Percentiles rank a stretch among this genome's conserved stretches.
phyloP scores from a whole-genome alignment of 2,329 filamentous ascomycete genomes.

The Aspergillus intermedius region DNA sequence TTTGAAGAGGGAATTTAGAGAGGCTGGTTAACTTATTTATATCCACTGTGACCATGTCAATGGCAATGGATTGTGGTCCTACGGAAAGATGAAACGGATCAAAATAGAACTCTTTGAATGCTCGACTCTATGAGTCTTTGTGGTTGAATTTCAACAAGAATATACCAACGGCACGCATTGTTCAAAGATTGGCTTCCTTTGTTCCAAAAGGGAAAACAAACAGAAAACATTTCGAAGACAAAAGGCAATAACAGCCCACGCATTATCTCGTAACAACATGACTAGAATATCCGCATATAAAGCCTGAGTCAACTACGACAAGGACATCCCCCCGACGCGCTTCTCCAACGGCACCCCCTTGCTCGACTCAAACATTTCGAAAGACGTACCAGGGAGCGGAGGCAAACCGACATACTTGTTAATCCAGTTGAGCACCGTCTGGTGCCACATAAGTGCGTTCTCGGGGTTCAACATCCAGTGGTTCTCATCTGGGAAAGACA shows the following conservation, averaged over 20 bases:
- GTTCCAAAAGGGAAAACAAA: neutral
- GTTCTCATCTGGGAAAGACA: constrained; percentile 75
- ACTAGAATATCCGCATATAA: neutral
- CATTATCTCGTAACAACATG: neutral
- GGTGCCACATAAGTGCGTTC: constrained; percentile 86
- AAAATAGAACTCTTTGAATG: constrained; percentile 4
- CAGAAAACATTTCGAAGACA: neutral
- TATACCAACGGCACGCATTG: neutral
- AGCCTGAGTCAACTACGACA: neutral
- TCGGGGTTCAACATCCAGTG: constrained; percentile 87
- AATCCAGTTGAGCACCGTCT: constrained; percentile 73
- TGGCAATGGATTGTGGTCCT: constrained; percentile 1
- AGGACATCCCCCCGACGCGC: constrained; percentile 8
- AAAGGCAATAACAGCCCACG: neutral
- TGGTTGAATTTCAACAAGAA: too few relatives aligned
- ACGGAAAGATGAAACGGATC: constrained; percentile 1
- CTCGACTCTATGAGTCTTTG: neutral
- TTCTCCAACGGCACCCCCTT: constrained; percentile 6
- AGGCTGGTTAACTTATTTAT: neutral
- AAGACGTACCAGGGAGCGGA: constrained; percentile 32
- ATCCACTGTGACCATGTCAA: neutral
- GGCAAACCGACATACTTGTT: constrained; percentile 52
- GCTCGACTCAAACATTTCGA: constrained; percentile 5
- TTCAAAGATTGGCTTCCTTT: neutral
- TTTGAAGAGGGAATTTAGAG: too few relatives aligned